Evolutionary conservation across 345 rosid species (phyloP), one percentile per base, ranked within the genome.

Genomic region (Punica granatum): DNA sequence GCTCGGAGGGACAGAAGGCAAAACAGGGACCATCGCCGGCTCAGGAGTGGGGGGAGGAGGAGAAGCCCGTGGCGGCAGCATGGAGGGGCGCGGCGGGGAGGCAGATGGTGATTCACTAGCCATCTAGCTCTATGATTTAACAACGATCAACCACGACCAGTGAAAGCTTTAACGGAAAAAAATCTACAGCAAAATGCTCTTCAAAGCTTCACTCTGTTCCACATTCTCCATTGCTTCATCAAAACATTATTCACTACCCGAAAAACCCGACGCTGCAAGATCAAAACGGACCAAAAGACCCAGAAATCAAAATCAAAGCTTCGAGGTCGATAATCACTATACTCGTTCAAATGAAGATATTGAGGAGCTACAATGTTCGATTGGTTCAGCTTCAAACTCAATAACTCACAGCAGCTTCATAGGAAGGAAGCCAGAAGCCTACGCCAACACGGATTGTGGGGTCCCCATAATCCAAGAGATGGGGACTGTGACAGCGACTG

Each of bases 41-140:
- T 76, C 84, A 61, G 78, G 49, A 53, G 77, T 58, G 19, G 72
- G 70, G 34, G 76, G n/a, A 31, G 76, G 60, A 19, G 82, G 72
- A 3, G 75, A 67, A 6, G 26, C 54, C 25, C 39, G 32, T 25
- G 49, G 67, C 28, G 87, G 85, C 62, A 88, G 70, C 78, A 66
- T 75, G 35, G 75, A 76, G 49, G 76, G 21, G 53, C 86, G 82
- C 32, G 41, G 41, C 11, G 90, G 37, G 51, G 81, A 46, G 68
- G 67, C 62, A 34, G 95, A 88, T 46, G 94, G 30, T 67, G 87
- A 86, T 31, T 75, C 69, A 48, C 86, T 69, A 39, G 96, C 83
- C 98, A 92, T 92, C 41, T 37, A n/a, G n/a, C 78, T 65, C 51
- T 39, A 16, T 36, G 53, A 39, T 15, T 42, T 12, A 12, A 5